Conservation (phyloP, 2,329 filamentous ascomycete genomes). For the Ophiostoma novo-ulmi region DNA sequence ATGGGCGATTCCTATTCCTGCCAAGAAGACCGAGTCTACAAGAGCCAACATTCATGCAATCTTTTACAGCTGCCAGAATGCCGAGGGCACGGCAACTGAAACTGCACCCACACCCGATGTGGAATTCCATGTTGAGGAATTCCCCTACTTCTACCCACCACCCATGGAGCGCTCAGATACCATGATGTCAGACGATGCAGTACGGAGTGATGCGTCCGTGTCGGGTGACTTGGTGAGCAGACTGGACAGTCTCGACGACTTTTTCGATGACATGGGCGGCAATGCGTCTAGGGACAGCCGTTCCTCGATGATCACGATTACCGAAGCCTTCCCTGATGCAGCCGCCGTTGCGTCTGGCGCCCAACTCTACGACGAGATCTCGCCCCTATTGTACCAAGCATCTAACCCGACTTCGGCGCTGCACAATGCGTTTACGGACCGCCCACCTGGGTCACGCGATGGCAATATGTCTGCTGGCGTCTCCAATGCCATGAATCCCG, state of each 20-base stretch:
- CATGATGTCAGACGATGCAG: slow-evolving; percentile 79
- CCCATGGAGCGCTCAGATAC: slow-evolving; percentile 69
- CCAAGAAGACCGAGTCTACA: slow-evolving; percentile 79
- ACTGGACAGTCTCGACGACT: slow-evolving; percentile 73
- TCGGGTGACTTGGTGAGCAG: slow-evolving; percentile 72
- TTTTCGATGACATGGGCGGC: slow-evolving; percentile 64
- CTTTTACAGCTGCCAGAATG: slow-evolving; percentile 84
- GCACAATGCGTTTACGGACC: slow-evolving; percentile 81
- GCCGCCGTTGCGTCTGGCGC: slow-evolving; percentile 62
- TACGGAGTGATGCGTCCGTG: slow-evolving; percentile 58
- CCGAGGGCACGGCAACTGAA: slow-evolving; percentile 32
- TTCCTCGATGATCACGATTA: slow-evolving; percentile 55
- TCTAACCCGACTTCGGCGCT: slow-evolving; percentile 73
- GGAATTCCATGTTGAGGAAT: slow-evolving; percentile 88
- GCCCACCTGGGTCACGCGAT: slow-evolving; percentile 57
- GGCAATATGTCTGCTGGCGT: slow-evolving; percentile 39
- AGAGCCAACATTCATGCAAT: slow-evolving; percentile 90
- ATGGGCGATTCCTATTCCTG: slow-evolving; percentile 92
- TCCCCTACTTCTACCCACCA: slow-evolving; percentile 68
- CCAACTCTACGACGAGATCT: slow-evolving; percentile 84
- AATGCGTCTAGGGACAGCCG: slow-evolving; percentile 58
- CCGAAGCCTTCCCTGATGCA: slow-evolving; percentile 59
- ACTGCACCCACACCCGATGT: slow-evolving; percentile 74
- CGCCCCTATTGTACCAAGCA: slow-evolving; percentile 84
- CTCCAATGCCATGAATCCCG: slow-evolving; percentile 57